Evolutionary conservation across 305 asterid genomes (phyloP), one percentile per base, ranked within the genome.

Genomic region (Plantago coronopus): DNA sequence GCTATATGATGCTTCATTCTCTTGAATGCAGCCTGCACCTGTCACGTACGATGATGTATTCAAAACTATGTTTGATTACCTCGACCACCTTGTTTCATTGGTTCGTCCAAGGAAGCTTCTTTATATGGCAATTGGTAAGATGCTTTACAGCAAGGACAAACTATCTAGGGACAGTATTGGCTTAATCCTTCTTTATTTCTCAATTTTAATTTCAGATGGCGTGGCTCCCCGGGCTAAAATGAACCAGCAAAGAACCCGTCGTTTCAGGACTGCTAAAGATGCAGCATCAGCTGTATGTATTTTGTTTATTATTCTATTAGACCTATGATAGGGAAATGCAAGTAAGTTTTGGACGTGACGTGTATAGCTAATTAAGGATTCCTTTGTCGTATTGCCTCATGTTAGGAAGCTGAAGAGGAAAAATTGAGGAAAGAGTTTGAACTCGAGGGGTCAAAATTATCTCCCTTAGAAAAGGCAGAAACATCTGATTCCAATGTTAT

Each of bases 141-240:
- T 48, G 23, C 50, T 48, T 54, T 63, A 25, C 38, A 15, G n/a
- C 54, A 9, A n/a, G 47, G 54, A 38, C 65, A 20, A 17, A 20
- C 53, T 45, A 21, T 63, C 38, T 59, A 54, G 55, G 68, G 59
- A 65, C 11, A 12, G 20, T 46, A 46, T 46, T 5, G 42, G 21
- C 51, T 46, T 4, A n/a, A 17, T 46, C 20, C 22, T 46, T 15
- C 13, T 18, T 48, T 17, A 9, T 4, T 7, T 18, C 16, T 48
- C 10, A 17, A 18, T 8, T 22, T 13, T 8, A 18, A 13, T 61
- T 68, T 65, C 75, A 93, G 99, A 94, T 80, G 99, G 97, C 62
- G 99, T 94, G 78, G 99, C 99, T 73, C 99, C 99, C 15, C 82
- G 97, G 75, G 97, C 99, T 62, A 94, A 94, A 79, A 94, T 94